Base-by-base conservation (phyloP, 148 eudicot genomes). In the Dianthus caryophyllus region DNA sequence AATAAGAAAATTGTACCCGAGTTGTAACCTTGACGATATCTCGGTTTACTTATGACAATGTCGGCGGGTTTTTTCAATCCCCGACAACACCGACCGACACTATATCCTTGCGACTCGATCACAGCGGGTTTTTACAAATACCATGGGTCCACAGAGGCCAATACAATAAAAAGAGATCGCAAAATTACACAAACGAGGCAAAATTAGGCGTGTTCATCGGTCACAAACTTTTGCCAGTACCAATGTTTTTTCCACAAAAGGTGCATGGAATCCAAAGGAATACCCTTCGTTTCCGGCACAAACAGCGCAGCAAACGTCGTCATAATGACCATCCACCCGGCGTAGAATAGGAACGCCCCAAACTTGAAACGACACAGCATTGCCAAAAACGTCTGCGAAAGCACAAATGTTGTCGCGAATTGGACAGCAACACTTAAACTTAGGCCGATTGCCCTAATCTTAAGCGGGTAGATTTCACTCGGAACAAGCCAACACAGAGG, bases 291-390 rank as follows among this genome's bases (percentile, higher is more conserved):
- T 76, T 85, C 89, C 3, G 89, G 89, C 73, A 85, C 70, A 17
- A 85, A 80, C 14, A 85, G 58, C 7, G 80, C 78, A 20, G 82
- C 78, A 68, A 85, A 85, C 24, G 75, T 0, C 14, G 84, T 83
- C 89, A 83, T 85, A 24, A 72, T 21, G 9, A 63, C 75, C 8
- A 83, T 76, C 84, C 89, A 85, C 2, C 79, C 86, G 1, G 83
- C 84, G 59, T 85, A 80, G 72, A 85, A 82, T 18, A 85, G 74
- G 60, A 85, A 85, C 1, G 78, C 83, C 2, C 77, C 84, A 44
- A 68, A 85, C 66, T 83, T 85, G 83, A 85, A 83, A 73, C 64
- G 80, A 39, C 89, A 85, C 0, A 83, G 75, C 89, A 83, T 85
- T 1, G 84, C 14, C 64, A 83, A 36, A 74, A 85, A 85, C 14